Conservation (phyloP, 139 green algal species). For the Choricystis sp. region DNA sequence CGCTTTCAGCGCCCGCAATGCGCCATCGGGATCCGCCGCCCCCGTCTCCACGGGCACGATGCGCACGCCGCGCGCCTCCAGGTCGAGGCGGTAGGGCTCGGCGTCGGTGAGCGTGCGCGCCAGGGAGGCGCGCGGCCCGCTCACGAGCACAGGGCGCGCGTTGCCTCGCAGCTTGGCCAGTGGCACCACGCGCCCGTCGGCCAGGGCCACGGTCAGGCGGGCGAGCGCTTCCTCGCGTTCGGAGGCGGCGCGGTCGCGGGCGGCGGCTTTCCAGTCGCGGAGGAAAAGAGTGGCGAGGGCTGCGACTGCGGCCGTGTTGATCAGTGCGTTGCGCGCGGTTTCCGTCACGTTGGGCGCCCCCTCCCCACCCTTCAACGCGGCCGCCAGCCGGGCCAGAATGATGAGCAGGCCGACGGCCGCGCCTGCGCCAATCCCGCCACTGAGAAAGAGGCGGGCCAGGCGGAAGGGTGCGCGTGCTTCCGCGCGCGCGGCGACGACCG, state of each 20-base stretch:
- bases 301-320: conserved; percentile 50
- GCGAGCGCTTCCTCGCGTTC: conserved; percentile 64
- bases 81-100: conserved; percentile 22
- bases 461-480: conserved; percentile 66
- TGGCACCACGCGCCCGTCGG: conserved; percentile 33
- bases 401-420: conserved; percentile 66
- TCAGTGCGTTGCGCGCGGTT: conserved; percentile 60
- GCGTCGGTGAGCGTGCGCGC: conserved; percentile 29
- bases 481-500: conserved; percentile 34
- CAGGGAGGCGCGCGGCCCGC: conserved; percentile 43
- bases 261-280: conserved; percentile 36
- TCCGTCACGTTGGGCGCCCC: conserved; percentile 54
- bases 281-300: conserved; percentile 52
- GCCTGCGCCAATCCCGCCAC: conserved; percentile 45
- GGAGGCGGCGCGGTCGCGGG: conserved; percentile 30
- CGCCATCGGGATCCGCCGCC: conserved; percentile 32
- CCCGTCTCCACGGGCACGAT: conserved; percentile 21
- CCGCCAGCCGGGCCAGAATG: conserved; percentile 37
- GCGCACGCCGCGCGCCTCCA: conserved; percentile 58
- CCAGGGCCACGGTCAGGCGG: conserved; percentile 54
- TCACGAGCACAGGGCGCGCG: conserved; percentile 57
- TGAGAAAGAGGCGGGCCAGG: conserved; percentile 52
- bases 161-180: conserved; percentile 56
- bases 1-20: conserved; percentile 38
- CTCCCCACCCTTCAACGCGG: conserved; percentile 35